A percentile compares a stretch with the other conserved stretches of the same genome.
Evolutionary conservation across 106 monocot species (phyloP).

Genomic region (Iris macrosiphon): DNA sequence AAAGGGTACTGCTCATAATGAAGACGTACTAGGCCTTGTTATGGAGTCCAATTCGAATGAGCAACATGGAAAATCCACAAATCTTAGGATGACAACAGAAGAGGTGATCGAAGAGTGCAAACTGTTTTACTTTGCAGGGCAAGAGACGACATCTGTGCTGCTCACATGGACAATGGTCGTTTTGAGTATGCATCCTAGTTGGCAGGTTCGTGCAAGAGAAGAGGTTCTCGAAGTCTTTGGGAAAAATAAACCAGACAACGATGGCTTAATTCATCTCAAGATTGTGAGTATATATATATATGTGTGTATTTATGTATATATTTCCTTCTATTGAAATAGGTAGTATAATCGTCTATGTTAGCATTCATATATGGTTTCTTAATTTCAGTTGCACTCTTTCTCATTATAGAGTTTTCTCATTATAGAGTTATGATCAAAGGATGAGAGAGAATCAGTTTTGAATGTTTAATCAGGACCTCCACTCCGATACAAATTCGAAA

Average conservation of each 20-base stretch:
- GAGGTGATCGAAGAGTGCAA: constrained; percentile 75
- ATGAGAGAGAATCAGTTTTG: no score
- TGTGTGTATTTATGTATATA: no score
- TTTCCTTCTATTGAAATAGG: no score
- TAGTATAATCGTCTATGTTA: no score
- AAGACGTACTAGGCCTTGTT: constrained; percentile 50
- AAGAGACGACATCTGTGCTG: constrained; percentile 49
- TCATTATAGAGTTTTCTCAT: no score
- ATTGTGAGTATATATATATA: no score
- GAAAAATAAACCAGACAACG: constrained; percentile 8
- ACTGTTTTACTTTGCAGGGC: constrained; percentile 76
- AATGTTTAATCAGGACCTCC: no score
- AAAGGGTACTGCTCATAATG: constrained; percentile 9
- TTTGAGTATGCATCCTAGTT: constrained; percentile 48
- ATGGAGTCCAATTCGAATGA: constrained; percentile 36
- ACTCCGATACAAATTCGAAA: no score
- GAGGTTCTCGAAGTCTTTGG: constrained; percentile 53
- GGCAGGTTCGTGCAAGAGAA: constrained; percentile 63
- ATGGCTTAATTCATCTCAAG: constrained; percentile 12
- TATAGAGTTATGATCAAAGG: no score
- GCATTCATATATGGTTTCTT: no score
- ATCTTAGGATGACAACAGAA: constrained; percentile 31
- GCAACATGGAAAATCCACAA: constrained; percentile 28
- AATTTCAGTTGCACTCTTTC: no score
- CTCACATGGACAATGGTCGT: constrained; percentile 66